A percentile compares a stretch with the other conserved stretches of the same genome.
Evolutionary conservation across 192 early-diverging fungal species (phyloP).

Genomic region (Diversispora epigaea): DNA sequence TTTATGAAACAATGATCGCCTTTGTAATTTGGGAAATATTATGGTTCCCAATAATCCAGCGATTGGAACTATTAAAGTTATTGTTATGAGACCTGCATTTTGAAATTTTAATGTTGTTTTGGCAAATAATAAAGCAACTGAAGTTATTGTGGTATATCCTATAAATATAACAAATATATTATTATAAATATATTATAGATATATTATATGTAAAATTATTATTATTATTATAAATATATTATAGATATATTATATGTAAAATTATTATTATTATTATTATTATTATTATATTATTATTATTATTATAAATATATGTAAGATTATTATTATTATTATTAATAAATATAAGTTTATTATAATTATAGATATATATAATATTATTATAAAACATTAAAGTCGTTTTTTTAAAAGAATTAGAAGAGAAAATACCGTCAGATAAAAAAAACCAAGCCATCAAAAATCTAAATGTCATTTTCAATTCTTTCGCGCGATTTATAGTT

Average conservation of each 20-base stretch:
- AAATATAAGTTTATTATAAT: not conserved
- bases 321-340: not conserved
- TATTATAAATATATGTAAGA: not conserved
- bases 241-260: no score
- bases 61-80: slow-evolving; percentile 55
- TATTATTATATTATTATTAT: not conserved
- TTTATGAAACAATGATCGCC: slow-evolving; percentile 4
- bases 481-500: slow-evolving; percentile 45
- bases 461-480: slow-evolving; percentile 53
- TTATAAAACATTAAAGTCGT: no score
- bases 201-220: not conserved
- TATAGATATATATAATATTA: no score
- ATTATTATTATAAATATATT: not conserved
- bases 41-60: slow-evolving; percentile 52
- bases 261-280: not conserved
- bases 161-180: not conserved
- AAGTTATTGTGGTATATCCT: slow-evolving; percentile 51
- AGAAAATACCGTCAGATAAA: slow-evolving; percentile 52
- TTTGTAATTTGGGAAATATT: slow-evolving; percentile 52
- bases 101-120: slow-evolving; percentile 53
- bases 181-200: no score
- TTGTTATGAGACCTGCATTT: slow-evolving; percentile 45
- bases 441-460: slow-evolving; percentile 68
- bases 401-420: no score
- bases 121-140: slow-evolving; percentile 60